phyloP scores from a whole-genome alignment of 2,329 filamentous ascomycete species.

The Epichloe aotearoae region DNA sequence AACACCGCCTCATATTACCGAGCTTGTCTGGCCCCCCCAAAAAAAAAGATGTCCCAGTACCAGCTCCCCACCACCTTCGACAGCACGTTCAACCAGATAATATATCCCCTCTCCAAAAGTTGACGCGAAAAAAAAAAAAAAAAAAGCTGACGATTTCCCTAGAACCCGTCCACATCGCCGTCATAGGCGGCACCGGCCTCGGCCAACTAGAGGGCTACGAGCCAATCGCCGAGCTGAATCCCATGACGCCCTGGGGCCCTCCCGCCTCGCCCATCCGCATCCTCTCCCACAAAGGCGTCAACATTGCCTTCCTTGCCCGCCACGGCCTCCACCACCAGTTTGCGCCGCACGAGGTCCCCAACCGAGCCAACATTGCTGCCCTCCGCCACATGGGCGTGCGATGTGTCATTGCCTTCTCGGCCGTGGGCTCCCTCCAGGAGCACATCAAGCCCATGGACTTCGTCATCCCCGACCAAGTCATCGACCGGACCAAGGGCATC shows the following conservation, averaged over 20 bases:
- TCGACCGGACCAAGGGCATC: conserved; percentile 92
- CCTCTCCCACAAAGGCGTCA: conserved; percentile 69
- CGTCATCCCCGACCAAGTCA: conserved; percentile 89
- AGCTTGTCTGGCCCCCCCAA: not conserved
- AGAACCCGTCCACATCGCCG: conserved; percentile 69
- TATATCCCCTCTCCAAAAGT: not conserved
- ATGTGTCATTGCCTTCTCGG: conserved; percentile 85
- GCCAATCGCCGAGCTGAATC: conserved; percentile 64
- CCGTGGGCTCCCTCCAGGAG: conserved; percentile 85
- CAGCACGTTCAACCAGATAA: conserved; percentile 27
- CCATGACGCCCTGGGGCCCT: conserved; percentile 76
- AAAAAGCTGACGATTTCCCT: not conserved
- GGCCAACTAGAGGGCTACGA: conserved; percentile 76
- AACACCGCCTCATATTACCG: not conserved
- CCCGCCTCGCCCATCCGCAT: conserved; percentile 70
- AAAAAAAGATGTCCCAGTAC: conserved; percentile 31
- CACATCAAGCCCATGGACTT: conserved; percentile 94
- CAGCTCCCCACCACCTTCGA: conserved; percentile 45
- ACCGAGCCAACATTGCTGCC: conserved; percentile 96
- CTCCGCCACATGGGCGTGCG: conserved; percentile 80
- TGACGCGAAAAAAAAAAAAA: not conserved
- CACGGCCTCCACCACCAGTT: conserved; percentile 82
- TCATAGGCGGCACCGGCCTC: conserved; percentile 89
- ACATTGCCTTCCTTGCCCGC: conserved; percentile 85
- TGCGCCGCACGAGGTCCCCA: conserved; percentile 88